Base-by-base conservation (phyloP, 352 stramenopile species). In the Elongisporangium undulatum region DNA sequence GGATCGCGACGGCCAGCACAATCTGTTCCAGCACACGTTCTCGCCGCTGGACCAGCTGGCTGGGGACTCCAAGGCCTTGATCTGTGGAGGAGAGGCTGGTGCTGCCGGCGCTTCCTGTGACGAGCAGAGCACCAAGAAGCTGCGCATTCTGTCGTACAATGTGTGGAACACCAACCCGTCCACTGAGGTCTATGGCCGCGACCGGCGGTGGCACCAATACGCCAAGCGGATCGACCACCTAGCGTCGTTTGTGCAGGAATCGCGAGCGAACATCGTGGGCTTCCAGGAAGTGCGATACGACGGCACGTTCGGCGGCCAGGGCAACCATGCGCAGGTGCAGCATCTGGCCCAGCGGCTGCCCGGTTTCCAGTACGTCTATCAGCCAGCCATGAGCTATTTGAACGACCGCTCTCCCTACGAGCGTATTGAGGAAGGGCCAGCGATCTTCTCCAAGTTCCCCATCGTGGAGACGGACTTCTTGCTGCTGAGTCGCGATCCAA, bases 111-210 rank as follows among this genome's bases (percentile, higher is more conserved):
- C 49, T 10, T 45, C 34, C 4, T 45, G 34, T 45, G 34, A 45
- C 34, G 41, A 22, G 15, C 2, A 34, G 5, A 41, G 13, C 13
- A 49, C 55, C 4, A 49, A 49, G 22, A 67, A 58, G 0, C 83
- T 84, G 13, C 74, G 84, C 20, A 94, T 95, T 29, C 63, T 94
- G 34, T 88, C 86, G 49, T 96, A 91, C 72, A 96, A 96, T 49
- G 78, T 95, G 13, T 96, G 88, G 88, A 96, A 95, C 69, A 95
- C 86, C 12, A 96, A 95, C 55, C 88, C 88, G 4, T 85, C 84
- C 0, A 72, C 63, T 0, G 72, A 88, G 23, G 77, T 92, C 23
- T 89, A 91, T 56, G 85, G 81, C 48, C 56, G 64, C 50, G 34
- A 56, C 7, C 68, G 69, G 24, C 81, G 88, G 10, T 92, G 81